Evolutionary conservation across 176 grass and related monocot genomes (phyloP), one percentile per base, ranked within the genome.

Genomic region (Alloteropsis semialata): DNA sequence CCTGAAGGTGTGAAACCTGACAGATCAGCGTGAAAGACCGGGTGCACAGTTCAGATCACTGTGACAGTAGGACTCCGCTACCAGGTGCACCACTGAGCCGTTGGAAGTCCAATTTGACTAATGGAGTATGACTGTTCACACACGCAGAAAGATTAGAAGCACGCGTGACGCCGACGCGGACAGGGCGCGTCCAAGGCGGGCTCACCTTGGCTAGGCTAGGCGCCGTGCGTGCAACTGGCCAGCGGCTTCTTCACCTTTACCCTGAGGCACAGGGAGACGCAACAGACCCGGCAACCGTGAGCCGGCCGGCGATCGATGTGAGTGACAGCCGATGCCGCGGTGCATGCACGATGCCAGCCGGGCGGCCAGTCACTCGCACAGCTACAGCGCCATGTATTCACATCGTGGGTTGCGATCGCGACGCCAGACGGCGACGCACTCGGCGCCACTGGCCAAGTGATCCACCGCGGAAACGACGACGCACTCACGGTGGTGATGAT

Each of bases 361-460:
- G 22, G 7, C 66, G 33, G 48, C 10, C 49, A 19, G 36, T 37
- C 3, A 17, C 16, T 6, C 15, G 12, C 46, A 36, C 71, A 12
- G 60, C 61, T 38, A 75, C 78, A 49, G 50, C 18, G 62, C 50
- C 48, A 58, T 67, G 57, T 48, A 30, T 38, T 49, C 33, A 43
- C 54, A 55, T 15, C 50, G 12, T 33, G 12, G 50, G 13, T 36
- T 8, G 54, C 5, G 75, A 80, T 69, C 3, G 18, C 51, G 76
- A 89, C 61, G 42, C 24, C 14, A 48, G 68, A 84, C 21, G 63
- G 61, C 87, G 69, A 81, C 76, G 39, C 76, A 80, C 87, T 80
- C 38, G 10, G 43, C 22, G 76, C 66, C 30, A 61, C 57, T 78
- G 29, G 30, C 28, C 22, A 48, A 61, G 56, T 8, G 55, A 39